These are phyloP conservation scores for Gossypium gossypioides DNA, from an alignment of 441 rosid species.

Conservation along the genomic window DNA sequence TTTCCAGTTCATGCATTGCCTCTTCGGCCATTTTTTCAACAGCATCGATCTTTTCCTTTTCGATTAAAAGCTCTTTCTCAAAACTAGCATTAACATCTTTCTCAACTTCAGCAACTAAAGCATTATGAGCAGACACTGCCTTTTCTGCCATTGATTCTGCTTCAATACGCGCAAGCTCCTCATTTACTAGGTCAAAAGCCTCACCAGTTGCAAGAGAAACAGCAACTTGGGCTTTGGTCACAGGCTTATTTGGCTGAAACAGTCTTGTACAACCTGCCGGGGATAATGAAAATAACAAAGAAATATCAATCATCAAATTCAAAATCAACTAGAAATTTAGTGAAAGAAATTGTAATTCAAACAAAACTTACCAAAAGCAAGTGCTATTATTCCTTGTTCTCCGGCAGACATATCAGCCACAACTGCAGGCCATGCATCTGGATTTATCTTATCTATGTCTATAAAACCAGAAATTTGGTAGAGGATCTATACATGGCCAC, in stretches of 20 bases:
- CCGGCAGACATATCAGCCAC: conserved; percentile 77
- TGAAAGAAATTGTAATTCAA: neutral
- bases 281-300: neutral
- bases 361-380: conserved; percentile 71
- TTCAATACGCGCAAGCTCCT: conserved; percentile 86
- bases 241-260: conserved; percentile 90
- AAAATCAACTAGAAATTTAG: conserved; percentile 2
- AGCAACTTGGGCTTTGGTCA: conserved; percentile 89
- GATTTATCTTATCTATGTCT: conserved; percentile 70
- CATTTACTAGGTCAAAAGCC: conserved; percentile 61
- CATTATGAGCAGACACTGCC: conserved; percentile 68
- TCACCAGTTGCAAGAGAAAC: conserved; percentile 79
- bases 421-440: conserved; percentile 90
- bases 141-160: conserved; percentile 91
- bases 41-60: conserved; percentile 58
- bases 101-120: conserved; percentile 75
- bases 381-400: conserved; percentile 76
- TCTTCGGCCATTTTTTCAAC: conserved; percentile 81
- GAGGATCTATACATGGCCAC: conserved; percentile 33
- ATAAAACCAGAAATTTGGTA: conserved; percentile 73
- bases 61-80: conserved; percentile 58
- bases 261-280: conserved; percentile 68
- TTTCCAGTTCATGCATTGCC: conserved; percentile 59
- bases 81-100: conserved; percentile 68
- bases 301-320: conserved; percentile 16